Evolutionary conservation across 2,329 filamentous ascomycete genomes (phyloP).

Genomic region (Epichloe scottii): DNA sequence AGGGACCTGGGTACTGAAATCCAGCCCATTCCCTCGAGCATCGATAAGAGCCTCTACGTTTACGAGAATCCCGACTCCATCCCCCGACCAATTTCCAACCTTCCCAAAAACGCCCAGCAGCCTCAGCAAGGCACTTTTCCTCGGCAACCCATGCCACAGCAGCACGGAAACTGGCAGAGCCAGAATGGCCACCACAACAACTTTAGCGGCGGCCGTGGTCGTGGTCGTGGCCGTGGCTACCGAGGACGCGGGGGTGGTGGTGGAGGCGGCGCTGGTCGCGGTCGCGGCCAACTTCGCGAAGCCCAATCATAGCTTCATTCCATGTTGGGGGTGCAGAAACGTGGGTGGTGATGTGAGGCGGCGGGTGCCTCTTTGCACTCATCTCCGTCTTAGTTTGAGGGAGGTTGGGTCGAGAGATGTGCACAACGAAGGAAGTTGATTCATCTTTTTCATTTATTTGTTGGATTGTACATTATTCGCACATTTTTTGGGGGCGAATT

Average conservation of each 20-base stretch:
- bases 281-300: constrained; percentile 24
- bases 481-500: constrained; percentile 22
- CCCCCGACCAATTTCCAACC: constrained; percentile 59
- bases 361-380: background rate
- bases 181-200: constrained; percentile 27
- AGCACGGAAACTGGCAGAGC: constrained; percentile 29
- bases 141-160: constrained; percentile 11
- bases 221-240: constrained; percentile 26
- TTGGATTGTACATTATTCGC: constrained; percentile 33
- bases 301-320: constrained; percentile 20
- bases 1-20: constrained; percentile 96
- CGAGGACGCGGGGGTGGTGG: constrained; percentile 25
- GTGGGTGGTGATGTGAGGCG: background rate
- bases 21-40: constrained; percentile 82
- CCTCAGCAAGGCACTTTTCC: constrained; percentile 14
- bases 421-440: constrained; percentile 7
- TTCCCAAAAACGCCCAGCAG: constrained; percentile 22
- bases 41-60: constrained; percentile 96
- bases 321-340: background rate
- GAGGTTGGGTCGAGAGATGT: background rate
- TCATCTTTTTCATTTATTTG: constrained; percentile 16
- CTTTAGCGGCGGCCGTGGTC: constrained; percentile 18
- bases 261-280: constrained; percentile 19
- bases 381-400: constrained; percentile 10
- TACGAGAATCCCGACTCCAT: constrained; percentile 95